A percentile compares a stretch with the other conserved stretches of the same genome.
phyloP scores from a whole-genome alignment of 257 asterid species.

The Nicotiana tabacum region DNA sequence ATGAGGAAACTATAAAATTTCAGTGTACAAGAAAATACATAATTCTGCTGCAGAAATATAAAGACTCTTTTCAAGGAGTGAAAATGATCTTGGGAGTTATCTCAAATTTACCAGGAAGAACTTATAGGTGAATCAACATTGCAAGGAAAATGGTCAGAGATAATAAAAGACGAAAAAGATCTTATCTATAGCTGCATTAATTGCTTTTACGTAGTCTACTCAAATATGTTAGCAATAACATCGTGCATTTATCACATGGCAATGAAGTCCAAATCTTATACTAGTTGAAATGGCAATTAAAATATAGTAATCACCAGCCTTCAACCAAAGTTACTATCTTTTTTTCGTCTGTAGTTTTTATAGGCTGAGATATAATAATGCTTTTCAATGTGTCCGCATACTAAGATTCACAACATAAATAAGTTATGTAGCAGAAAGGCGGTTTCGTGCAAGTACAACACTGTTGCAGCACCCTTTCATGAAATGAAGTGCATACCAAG shows the following conservation, averaged over 20 bases:
- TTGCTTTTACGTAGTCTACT: neutral
- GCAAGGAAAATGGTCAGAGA: neutral
- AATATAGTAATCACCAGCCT: neutral
- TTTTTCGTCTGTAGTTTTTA: neutral
- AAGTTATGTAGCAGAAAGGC: neutral
- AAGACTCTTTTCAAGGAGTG: neutral
- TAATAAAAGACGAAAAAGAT: neutral
- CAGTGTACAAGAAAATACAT: conserved; percentile 10
- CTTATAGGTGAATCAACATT: neutral
- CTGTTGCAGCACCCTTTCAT: neutral
- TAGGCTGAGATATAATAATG: neutral
- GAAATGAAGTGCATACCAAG: neutral
- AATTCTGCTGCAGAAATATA: neutral
- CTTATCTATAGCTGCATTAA: neutral
- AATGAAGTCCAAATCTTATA: conserved; percentile 5
- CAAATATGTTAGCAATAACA: neutral
- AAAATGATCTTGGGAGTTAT: neutral
- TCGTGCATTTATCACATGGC: neutral
- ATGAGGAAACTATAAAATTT: conserved; percentile 5
- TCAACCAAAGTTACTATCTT: neutral
- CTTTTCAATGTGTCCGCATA: neutral
- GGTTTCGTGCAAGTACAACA: neutral
- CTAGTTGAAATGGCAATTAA: neutral
- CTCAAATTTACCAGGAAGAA: neutral
- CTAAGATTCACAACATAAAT: neutral